phyloP scores from a whole-genome alignment of 2,329 filamentous ascomycete species.

The Plenodomus tracheiphilus region DNA sequence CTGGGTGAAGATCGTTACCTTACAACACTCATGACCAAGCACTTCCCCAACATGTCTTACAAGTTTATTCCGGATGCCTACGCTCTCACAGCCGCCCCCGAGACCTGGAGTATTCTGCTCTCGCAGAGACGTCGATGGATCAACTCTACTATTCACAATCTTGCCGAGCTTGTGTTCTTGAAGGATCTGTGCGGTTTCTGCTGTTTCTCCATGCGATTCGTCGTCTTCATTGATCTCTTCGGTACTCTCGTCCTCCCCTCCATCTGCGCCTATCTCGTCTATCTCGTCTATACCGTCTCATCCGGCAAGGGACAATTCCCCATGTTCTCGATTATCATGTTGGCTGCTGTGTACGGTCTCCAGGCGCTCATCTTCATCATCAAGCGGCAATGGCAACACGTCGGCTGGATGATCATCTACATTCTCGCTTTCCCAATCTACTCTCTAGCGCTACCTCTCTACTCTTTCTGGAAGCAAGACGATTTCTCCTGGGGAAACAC shows the following conservation, averaged over 20 bases:
- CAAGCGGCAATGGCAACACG: slow-evolving; percentile 96
- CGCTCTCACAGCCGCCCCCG: slow-evolving; percentile 89
- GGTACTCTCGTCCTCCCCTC: slow-evolving; percentile 91
- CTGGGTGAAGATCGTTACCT: slow-evolving; percentile 96
- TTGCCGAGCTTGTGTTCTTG: slow-evolving; percentile 85
- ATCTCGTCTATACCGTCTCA: slow-evolving; percentile 80
- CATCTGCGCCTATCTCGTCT: slow-evolving; percentile 83
- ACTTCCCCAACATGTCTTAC: slow-evolving; percentile 93
- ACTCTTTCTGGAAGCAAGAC: slow-evolving; percentile 99
- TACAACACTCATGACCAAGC: slow-evolving; percentile 96
- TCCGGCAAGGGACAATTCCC: slow-evolving; percentile 75
- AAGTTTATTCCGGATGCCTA: slow-evolving; percentile 95
- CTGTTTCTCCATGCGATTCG: slow-evolving; percentile 96
- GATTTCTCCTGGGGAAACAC: slow-evolving; percentile 99
- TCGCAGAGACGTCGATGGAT: slow-evolving; percentile 99
- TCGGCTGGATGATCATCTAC: slow-evolving; percentile 99
- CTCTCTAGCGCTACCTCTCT: slow-evolving; percentile 86
- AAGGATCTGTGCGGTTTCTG: slow-evolving; percentile 98
- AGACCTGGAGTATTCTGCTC: slow-evolving; percentile 89
- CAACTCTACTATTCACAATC: slow-evolving; percentile 97
- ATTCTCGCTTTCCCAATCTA: slow-evolving; percentile 93
- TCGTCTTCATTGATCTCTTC: slow-evolving; percentile 91
- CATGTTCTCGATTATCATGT: slow-evolving; percentile 81
- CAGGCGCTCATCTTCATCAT: slow-evolving; percentile 96
- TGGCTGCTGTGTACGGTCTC: slow-evolving; percentile 91